Evolutionary conservation across 306 rosid species (phyloP), one percentile per base, ranked within the genome.

Genomic region (Inga oerstediana): DNA sequence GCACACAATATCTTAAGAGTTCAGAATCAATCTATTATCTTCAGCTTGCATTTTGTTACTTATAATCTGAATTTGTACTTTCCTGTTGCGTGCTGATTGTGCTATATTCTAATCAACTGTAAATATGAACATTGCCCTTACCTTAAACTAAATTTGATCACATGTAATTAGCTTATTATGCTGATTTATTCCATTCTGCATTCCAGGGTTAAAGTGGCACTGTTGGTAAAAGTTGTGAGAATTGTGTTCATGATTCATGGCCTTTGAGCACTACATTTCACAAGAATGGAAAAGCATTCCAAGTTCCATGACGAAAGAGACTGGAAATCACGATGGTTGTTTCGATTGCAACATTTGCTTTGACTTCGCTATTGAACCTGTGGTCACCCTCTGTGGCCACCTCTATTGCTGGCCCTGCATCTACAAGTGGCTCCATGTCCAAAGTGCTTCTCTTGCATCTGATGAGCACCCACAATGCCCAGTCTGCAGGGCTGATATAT

Each of bases 321-420:
- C 90, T 4, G 97, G 88, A 64, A 89, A 52, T 56, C 71, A 78
- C 74, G 77, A 83, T 39, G 92, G 87, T 51, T 87, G 91, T 75
- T 97, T 92, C 14, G 97, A 97, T 74, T 97, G 99, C 87, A 97
- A 92, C 89, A 97, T 97, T 79, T 97, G 99, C 89, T 80, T 97
- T 48, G 98, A 97, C 76, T 89, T 84, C 61, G 97, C 92, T 4
- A 58, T 83, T 2, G 99, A 94, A 72, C 99, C 99, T 0, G 92
- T 97, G 22, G 99, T 97, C 43, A 97, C 99, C 37, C 87, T 91
- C 20, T 97, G 99, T 43, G 99, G 99, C 65, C 99, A 97, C 87
- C 95, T 97, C 48, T 97, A 89, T 83, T 97, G 99, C 87, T 97
- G 99, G 98, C 91, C 97, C 35, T 97, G 99, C 89, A 94, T 97